phyloP scores from a whole-genome alignment of 495 filamentous ascomycete species.

The Aspergillus steynii region DNA sequence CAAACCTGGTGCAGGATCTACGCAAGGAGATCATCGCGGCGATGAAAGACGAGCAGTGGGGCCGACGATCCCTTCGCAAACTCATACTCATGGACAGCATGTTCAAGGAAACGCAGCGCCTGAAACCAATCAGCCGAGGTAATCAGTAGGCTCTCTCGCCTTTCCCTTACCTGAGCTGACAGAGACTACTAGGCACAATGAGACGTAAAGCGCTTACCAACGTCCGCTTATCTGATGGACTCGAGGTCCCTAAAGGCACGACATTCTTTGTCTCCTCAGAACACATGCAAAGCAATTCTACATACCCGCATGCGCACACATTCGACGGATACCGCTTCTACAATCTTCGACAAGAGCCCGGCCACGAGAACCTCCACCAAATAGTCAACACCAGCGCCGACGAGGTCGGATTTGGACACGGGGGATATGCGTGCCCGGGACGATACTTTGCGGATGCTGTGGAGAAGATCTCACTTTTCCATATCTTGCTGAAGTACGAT shows the following conservation, averaged over 20 bases:
- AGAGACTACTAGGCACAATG: neutral
- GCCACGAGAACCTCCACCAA: conserved; percentile 3
- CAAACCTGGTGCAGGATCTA: neutral
- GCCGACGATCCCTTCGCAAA: neutral
- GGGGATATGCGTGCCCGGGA: conserved; percentile 3
- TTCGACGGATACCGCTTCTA: conserved; percentile 9
- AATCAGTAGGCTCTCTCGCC: neutral
- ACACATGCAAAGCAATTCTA: conserved; percentile 3
- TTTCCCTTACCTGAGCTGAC: neutral
- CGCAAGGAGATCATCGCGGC: neutral
- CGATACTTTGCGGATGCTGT: conserved; percentile 4
- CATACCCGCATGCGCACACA: conserved; percentile 5
- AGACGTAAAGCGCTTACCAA: neutral
- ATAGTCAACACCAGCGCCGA: conserved; percentile 1
- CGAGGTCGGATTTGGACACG: conserved; percentile 2
- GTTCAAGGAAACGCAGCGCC: neutral
- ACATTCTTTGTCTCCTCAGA: neutral
- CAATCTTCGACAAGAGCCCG: conserved; percentile 2
- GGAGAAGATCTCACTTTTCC: conserved; percentile 1
- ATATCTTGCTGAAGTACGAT: conserved; percentile 8
- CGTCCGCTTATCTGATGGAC: neutral
- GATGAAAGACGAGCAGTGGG: neutral
- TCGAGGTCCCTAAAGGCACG: conserved; percentile 3
- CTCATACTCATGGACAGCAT: neutral
- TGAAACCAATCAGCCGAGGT: neutral